Evolutionary conservation across 2,329 filamentous ascomycete genomes (phyloP), one percentile per base, ranked within the genome.

Genomic region (Graphilbum ipis-grandicollis): DNA sequence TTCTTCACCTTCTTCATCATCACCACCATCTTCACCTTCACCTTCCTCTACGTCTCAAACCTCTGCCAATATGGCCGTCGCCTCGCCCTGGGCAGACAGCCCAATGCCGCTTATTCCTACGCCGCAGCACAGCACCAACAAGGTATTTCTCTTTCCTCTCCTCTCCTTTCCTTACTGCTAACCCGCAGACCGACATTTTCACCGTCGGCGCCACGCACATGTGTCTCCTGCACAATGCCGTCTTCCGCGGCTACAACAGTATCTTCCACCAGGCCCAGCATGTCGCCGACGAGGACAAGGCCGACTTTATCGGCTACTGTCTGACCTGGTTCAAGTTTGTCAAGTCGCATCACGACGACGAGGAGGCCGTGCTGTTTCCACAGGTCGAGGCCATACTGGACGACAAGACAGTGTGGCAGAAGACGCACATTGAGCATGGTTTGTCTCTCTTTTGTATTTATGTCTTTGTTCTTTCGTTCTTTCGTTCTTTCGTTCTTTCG

Each of bases 231-330:
- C 71, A 77, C 58, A 77, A 77, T 47, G 57, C 65, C 39, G 67
- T 77, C 46, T 65, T 76, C 43, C 68, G 72, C 31, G 68, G 70
- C 37, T 73, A 69, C 57, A 77, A 78, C 52, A 66, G 62, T 47
- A 73, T 78, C 48, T 73, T 68, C 49, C 61, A 66, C 30, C 72
- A 76, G 50, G 70, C 62, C 10, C 56, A 66, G 45, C 52, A 75
- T 31, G 13, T 26, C 3, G 50, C 58, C 9, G 58, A 61, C 2
- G 50, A 51, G n/a, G 68, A 75, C 49, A 64, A 64, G 49, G 49
- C 53, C 34, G 65, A 68, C 49, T 77, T 78, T 44, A 52, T 75
- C 37, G 61, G 60, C 15, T 77, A 76, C 52, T 57, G 59, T 22
- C 56, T 68, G 36, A 65, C 69, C 0, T 75, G 69, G 67, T 60